Base-by-base conservation (phyloP, 176 grass and related monocot genomes). In the Triticum monococcum region DNA sequence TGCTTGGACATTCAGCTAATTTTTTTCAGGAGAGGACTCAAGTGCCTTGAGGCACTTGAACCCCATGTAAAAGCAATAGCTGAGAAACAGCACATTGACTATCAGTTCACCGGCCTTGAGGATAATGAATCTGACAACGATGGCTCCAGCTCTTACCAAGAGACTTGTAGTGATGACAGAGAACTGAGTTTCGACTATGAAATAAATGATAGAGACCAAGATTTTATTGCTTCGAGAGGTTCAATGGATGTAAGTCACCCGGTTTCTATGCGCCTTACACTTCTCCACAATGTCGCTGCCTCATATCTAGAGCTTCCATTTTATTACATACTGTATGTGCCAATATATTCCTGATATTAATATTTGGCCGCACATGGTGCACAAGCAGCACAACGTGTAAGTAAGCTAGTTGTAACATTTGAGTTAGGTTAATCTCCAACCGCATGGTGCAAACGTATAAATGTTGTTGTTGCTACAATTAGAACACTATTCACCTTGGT, bases 11-110 rank as follows among this genome's bases (percentile, higher is more conserved):
- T 86, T 86, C 82, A 98, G 96, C 85, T 98, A 77, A 92, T 87
- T 77, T 95, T 95, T 81, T 95, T 98, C 81, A 89, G 91, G 83
- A 98, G 75, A 85, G 96, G 96, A 71, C 62, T 98, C 30, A 93
- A 94, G 69, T 88, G 83, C 67, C 91, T 98, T 63, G 96, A 98
- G 73, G 86, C 87, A 83, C 74, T 95, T 57, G 93, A 98, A 88
- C 93, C 96, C 46, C 89, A 84, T 83, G 84, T 98, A 63, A 98
- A 94, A 87, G 73, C 45, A 70, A 78, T 92, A 81, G 93, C 96
- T 50, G 89, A 95, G 81, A 87, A 91, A 77, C 88, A 86, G 1
- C 96, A 94, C 74, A 98, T 98, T 84, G 93, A 98, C 72, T 92
- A 91, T 81, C 87, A 92, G 41, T 98, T 95, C 63, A 89, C 43